Conservation (phyloP, 768 basidiomycete species). For the Cubamyces sp. region DNA sequence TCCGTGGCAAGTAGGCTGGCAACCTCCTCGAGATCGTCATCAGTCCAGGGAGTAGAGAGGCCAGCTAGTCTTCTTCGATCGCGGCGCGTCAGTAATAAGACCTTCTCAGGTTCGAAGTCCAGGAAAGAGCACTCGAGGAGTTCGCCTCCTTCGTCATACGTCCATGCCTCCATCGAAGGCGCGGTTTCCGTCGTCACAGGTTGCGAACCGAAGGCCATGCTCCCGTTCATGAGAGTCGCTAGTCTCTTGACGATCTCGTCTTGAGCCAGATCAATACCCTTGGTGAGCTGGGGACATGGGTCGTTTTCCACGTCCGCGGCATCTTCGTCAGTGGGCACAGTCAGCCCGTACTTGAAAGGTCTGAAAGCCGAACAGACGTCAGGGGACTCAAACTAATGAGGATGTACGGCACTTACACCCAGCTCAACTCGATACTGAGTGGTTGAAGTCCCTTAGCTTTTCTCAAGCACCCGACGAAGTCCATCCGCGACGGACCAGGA, state of each 20-base stretch:
- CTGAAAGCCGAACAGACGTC: conserved; percentile 18
- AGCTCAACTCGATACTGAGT: conserved; percentile 63
- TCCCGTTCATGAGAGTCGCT: conserved; percentile 17
- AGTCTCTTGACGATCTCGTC: conserved; percentile 29
- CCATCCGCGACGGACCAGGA: neutral
- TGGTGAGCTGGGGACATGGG: conserved; percentile 9
- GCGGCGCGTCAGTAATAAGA: conserved; percentile 46
- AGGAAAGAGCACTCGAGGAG: neutral
- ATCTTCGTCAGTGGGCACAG: conserved; percentile 35
- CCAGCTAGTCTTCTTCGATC: conserved; percentile 41
- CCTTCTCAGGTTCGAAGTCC: conserved; percentile 26
- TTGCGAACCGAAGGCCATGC: conserved; percentile 6
- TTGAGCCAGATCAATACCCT: conserved; percentile 7
- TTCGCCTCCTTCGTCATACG: neutral
- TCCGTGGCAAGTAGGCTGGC: neutral
- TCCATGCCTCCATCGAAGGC: conserved; percentile 1
- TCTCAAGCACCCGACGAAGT: conserved; percentile 43
- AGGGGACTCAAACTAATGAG: neutral
- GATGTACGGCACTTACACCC: conserved; percentile 54
- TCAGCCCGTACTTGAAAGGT: conserved; percentile 34
- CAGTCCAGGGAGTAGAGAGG: conserved; percentile 4
- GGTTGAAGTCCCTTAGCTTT: conserved; percentile 63
- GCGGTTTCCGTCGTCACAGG: neutral
- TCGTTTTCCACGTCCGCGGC: conserved; percentile 22
- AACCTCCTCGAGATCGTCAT: conserved; percentile 1